phyloP scores from a whole-genome alignment of 2,329 filamentous ascomycete species.

The Aspergillus neotritici region DNA sequence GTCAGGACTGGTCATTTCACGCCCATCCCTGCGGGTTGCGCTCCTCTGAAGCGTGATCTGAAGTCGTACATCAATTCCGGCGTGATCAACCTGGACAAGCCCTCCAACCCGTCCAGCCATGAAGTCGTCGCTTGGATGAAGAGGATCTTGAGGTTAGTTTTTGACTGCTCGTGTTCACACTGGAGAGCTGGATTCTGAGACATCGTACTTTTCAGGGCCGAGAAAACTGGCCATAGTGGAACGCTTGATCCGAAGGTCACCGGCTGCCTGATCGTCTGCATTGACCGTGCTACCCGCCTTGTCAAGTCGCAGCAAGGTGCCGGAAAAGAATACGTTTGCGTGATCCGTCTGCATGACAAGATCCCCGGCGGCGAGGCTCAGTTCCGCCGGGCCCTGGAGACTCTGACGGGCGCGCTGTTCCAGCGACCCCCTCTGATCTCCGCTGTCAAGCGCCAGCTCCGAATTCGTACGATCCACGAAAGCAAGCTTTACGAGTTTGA shows the following conservation, averaged over 20 bases:
- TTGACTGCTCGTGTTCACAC: not conserved
- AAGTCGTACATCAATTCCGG: slow-evolving; percentile 96
- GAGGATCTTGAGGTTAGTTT: slow-evolving; percentile 75
- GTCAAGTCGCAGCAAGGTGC: slow-evolving; percentile 99
- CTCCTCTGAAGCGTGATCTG: slow-evolving; percentile 86
- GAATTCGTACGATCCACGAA: slow-evolving; percentile 96
- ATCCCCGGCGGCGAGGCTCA: slow-evolving; percentile 88
- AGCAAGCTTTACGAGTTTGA: slow-evolving; percentile 96
- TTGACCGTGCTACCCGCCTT: slow-evolving; percentile 92
- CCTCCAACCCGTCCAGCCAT: slow-evolving; percentile 94
- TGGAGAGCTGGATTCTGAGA: slow-evolving; percentile 14
- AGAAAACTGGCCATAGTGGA: slow-evolving; percentile 97
- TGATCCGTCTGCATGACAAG: slow-evolving; percentile 92
- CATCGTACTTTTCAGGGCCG: slow-evolving; percentile 52
- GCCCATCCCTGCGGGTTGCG: slow-evolving; percentile 87
- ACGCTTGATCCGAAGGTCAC: slow-evolving; percentile 98
- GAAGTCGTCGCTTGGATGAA: slow-evolving; percentile 99
- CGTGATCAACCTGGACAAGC: slow-evolving; percentile 98
- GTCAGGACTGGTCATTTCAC: slow-evolving; percentile 95
- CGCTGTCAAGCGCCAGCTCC: slow-evolving; percentile 95
- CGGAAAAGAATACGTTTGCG: slow-evolving; percentile 97
- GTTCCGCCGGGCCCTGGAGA: slow-evolving; percentile 89
- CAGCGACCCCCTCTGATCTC: slow-evolving; percentile 95
- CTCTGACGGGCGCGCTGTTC: slow-evolving; percentile 92
- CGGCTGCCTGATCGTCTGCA: slow-evolving; percentile 87